Conservation (phyloP, 495 filamentous ascomycete genomes). For the Tuber aestivum region DNA sequence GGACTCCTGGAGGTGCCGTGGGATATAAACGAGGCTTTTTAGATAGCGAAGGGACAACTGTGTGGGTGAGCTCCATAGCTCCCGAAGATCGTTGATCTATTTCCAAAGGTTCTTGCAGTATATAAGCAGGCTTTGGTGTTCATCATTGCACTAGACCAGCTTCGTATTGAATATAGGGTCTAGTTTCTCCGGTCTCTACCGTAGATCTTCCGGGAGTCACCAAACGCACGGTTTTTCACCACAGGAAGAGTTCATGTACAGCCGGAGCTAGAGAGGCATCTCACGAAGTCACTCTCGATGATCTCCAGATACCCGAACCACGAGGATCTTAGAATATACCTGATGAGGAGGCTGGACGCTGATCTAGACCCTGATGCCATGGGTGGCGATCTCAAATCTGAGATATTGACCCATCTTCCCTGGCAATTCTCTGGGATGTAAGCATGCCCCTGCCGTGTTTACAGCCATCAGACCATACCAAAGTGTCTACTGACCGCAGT, state of each 20-base stretch:
- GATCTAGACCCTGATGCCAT: conserved; percentile 12
- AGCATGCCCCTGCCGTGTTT: neutral
- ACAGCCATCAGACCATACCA: neutral
- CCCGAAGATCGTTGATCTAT: neutral
- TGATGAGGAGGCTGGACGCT: neutral
- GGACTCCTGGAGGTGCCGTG: neutral
- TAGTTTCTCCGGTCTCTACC: conserved; percentile 4
- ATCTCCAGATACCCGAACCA: neutral
- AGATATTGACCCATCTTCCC: conserved; percentile 12
- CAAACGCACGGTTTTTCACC: conserved; percentile 9
- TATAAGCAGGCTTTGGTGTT: conserved; percentile 6
- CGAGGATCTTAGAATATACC: conserved; percentile 12
- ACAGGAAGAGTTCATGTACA: conserved; percentile 16
- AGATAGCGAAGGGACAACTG: neutral
- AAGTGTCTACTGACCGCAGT: neutral
- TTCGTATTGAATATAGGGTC: conserved; percentile 7
- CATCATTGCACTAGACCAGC: conserved; percentile 18
- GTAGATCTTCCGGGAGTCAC: neutral
- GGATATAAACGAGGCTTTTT: neutral
- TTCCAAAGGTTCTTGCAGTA: neutral
- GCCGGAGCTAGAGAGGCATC: conserved; percentile 3
- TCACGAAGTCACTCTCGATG: neutral
- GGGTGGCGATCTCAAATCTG: neutral
- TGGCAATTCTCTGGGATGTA: conserved; percentile 14
- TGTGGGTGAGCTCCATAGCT: neutral